A percentile compares a stretch with the other conserved stretches of the same genome.
These are phyloP conservation scores for Clitopilus passeckerianus DNA, from an alignment of 768 basidiomycete species.

Conservation along the genomic window DNA sequence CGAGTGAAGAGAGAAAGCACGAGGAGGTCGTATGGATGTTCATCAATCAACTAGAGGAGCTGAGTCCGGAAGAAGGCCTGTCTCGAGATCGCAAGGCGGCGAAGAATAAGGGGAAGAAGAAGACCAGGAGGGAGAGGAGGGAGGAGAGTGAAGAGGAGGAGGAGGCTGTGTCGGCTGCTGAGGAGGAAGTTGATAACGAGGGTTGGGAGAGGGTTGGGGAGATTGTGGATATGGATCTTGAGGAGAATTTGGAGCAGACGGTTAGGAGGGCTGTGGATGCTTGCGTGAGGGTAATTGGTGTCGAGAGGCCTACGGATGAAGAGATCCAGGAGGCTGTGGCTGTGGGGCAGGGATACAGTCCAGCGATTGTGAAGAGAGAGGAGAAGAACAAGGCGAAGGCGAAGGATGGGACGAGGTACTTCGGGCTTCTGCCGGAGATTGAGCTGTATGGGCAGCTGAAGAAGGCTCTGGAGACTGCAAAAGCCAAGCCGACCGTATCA, in stretches of 20 bases:
- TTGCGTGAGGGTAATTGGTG: slow-evolving; percentile 46
- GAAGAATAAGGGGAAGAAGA: neutral
- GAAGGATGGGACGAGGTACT: slow-evolving; percentile 56
- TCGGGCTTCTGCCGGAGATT: slow-evolving; percentile 70
- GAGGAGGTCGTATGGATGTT: slow-evolving; percentile 85
- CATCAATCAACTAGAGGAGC: slow-evolving; percentile 55
- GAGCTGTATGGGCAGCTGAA: slow-evolving; percentile 49
- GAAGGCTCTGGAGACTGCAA: slow-evolving; percentile 25
- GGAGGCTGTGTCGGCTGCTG: neutral
- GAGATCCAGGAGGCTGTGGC: slow-evolving; percentile 54
- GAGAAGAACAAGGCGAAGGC: slow-evolving; percentile 24
- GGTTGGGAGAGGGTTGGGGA: slow-evolving; percentile 44
- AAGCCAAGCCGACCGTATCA: slow-evolving; percentile 17
- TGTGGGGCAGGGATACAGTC: slow-evolving; percentile 34
- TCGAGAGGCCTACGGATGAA: slow-evolving; percentile 49
- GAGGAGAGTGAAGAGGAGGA: neutral
- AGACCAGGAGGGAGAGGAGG: neutral
- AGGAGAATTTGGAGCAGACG: slow-evolving; percentile 47
- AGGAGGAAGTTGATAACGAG: slow-evolving; percentile 29
- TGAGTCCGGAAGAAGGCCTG: slow-evolving; percentile 29
- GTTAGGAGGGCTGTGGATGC: slow-evolving; percentile 57
- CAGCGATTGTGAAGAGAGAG: slow-evolving; percentile 21
- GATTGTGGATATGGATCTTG: slow-evolving; percentile 56
- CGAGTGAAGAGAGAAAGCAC: slow-evolving; percentile 41
- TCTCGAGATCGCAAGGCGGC: neutral